Conservation (phyloP, 805 yeast genomes). For the Candida hungchunana region DNA sequence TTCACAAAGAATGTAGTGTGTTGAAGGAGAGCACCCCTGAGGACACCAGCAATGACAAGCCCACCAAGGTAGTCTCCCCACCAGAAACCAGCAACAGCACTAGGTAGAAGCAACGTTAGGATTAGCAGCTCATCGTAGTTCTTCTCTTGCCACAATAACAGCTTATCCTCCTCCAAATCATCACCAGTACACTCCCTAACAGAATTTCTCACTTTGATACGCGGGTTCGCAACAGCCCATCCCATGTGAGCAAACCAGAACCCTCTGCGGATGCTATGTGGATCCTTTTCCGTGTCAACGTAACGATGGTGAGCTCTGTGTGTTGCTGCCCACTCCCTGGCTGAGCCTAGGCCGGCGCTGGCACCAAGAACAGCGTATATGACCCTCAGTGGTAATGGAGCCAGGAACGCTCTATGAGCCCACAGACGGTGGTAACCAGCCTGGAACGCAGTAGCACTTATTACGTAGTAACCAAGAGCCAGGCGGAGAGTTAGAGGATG, state of each 20-base stretch:
- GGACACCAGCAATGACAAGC: slow-evolving; percentile 69
- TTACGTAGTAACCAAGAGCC: slow-evolving; percentile 48
- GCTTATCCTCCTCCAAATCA: slow-evolving; percentile 57
- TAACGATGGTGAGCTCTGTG: slow-evolving; percentile 90
- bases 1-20: slow-evolving; percentile 76
- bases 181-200: slow-evolving; percentile 35
- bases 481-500: slow-evolving; percentile 47
- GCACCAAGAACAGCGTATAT: slow-evolving; percentile 59
- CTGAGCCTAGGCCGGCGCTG: slow-evolving; percentile 73
- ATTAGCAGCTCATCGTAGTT: slow-evolving; percentile 46
- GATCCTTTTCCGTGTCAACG: slow-evolving; percentile 86
- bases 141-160: slow-evolving; percentile 34
- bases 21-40: slow-evolving; percentile 69
- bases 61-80: slow-evolving; percentile 82
- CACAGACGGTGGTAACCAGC: slow-evolving; percentile 81
- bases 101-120: slow-evolving; percentile 56
- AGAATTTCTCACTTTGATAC: slow-evolving; percentile 44
- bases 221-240: slow-evolving; percentile 73
- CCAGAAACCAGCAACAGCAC: slow-evolving; percentile 54
- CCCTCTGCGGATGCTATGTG: slow-evolving; percentile 80
- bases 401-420: slow-evolving; percentile 57
- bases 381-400: slow-evolving; percentile 40
- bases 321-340: slow-evolving; percentile 73
- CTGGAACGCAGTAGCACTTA: slow-evolving; percentile 69
- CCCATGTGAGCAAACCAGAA: slow-evolving; percentile 82